Conservation (phyloP, 75 land plant species). For the Sequoia sempervirens region DNA sequence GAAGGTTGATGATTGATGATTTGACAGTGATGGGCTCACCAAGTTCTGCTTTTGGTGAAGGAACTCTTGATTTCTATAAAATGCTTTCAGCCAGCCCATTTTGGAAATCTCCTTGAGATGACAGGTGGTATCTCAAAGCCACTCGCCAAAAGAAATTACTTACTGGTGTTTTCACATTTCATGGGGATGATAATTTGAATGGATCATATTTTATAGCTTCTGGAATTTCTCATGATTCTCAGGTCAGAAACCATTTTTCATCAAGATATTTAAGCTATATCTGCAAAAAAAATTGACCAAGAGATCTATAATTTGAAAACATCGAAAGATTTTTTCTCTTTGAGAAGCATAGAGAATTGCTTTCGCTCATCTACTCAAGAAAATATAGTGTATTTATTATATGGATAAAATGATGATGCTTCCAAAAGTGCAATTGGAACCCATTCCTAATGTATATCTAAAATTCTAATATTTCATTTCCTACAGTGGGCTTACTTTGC, state of each 20-base stretch:
- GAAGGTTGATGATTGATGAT: neutral
- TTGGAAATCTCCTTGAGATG: constrained; percentile 5
- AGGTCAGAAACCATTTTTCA: neutral
- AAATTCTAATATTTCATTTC: neutral
- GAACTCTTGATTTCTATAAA: neutral
- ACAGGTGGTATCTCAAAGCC: neutral
- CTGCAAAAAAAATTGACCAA: neutral
- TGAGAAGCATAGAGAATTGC: neutral
- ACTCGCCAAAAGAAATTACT: neutral
- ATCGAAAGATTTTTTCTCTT: neutral
- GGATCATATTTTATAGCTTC: neutral
- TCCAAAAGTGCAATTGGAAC: neutral
- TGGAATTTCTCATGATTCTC: neutral
- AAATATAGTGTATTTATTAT: neutral
- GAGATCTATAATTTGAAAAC: neutral
- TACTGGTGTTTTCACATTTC: neutral
- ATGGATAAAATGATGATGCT: neutral
- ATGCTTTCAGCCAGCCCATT: neutral
- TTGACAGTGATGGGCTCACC: neutral
- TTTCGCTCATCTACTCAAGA: neutral
- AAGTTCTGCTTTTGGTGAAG: neutral
- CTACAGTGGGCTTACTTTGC: neutral
- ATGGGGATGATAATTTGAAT: neutral
- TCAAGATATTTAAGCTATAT: neutral
- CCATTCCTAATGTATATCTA: neutral